Conservation (phyloP, 2,329 filamentous ascomycete species). For the Ophiostoma australiae region DNA sequence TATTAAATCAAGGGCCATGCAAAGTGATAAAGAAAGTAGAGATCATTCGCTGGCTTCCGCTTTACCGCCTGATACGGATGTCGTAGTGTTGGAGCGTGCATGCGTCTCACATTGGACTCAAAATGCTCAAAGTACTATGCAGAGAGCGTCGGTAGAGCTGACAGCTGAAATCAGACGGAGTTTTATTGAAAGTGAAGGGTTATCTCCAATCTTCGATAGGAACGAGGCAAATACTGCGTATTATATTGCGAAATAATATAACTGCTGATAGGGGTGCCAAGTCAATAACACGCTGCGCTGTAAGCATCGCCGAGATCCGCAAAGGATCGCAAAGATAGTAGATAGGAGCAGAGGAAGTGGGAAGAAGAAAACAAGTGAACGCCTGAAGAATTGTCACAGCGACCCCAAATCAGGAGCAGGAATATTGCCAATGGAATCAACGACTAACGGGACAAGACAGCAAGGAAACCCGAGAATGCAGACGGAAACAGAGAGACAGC, state of each 20-base stretch:
- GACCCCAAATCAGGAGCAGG: neutral
- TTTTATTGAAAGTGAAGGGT: neutral
- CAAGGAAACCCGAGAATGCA: too few species aligned
- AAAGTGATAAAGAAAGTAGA: neutral
- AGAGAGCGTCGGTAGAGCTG: neutral
- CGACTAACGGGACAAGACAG: neutral
- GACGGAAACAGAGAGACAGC: too few species aligned
- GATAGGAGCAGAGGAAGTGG: neutral
- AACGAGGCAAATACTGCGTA: neutral
- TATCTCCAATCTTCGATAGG: neutral
- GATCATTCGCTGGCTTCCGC: neutral
- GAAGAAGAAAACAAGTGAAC: neutral
- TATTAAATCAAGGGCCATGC: neutral
- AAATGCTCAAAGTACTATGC: neutral
- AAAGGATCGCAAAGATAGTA: neutral
- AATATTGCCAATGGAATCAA: neutral
- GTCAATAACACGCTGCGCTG: neutral
- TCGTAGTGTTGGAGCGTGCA: neutral
- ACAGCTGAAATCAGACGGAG: neutral
- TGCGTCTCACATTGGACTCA: neutral
- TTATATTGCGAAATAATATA: neutral
- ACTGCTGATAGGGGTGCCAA: neutral
- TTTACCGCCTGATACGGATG: neutral
- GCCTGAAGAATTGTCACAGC: neutral
- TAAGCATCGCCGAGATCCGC: neutral